Evolutionary conservation across 2,329 filamentous ascomycete species (phyloP).

Genomic region (Apiospora kogelbergensis): DNA sequence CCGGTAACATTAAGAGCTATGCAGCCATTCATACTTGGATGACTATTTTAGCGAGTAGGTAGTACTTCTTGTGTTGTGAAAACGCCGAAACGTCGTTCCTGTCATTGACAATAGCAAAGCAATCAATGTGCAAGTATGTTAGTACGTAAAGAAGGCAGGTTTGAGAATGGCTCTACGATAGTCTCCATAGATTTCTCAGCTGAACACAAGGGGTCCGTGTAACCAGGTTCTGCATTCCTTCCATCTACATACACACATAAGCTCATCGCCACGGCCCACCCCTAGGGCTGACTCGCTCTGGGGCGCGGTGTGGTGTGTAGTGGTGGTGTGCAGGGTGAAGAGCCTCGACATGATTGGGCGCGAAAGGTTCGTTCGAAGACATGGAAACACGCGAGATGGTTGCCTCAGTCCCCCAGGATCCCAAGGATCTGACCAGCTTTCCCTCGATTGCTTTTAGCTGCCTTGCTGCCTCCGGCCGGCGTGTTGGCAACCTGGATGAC

Average conservation of each 20-base stretch:
- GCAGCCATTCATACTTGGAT: neutral
- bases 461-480: neutral
- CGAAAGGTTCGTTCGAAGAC: constrained; percentile 7
- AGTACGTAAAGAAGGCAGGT: neutral
- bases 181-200: neutral
- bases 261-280: neutral
- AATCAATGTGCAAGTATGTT: neutral
- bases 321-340: constrained; percentile 4
- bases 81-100: neutral
- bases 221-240: neutral
- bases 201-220: neutral
- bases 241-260: neutral
- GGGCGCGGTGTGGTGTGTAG: neutral
- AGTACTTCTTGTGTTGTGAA: neutral
- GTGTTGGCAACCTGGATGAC: neutral
- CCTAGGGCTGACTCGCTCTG: neutral
- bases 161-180: neutral
- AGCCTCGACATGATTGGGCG: neutral
- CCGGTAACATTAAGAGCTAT: neutral
- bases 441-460: neutral
- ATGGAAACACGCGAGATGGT: neutral
- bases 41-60: no score
- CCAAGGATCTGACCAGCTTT: neutral
- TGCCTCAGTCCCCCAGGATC: constrained; percentile 4
- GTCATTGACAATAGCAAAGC: neutral